These are phyloP conservation scores for Suhomyces tanzawaensis DNA, from an alignment of 805 yeast genomes.

Conservation along the genomic window DNA sequence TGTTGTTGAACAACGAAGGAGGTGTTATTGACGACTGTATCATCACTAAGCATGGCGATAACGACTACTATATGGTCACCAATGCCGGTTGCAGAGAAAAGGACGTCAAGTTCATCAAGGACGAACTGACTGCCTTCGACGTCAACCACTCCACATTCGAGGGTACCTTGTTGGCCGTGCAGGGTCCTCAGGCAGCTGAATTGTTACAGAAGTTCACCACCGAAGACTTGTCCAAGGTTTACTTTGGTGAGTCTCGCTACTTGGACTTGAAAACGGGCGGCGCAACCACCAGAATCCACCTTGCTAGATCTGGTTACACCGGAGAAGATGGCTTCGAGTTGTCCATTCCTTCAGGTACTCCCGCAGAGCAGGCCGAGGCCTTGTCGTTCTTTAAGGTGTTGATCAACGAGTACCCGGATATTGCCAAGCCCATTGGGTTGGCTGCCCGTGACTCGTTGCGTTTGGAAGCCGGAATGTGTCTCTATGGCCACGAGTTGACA, in stretches of 20 bases:
- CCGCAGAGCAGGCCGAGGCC: conserved; percentile 44
- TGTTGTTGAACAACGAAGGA: conserved; percentile 62
- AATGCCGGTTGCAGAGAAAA: conserved; percentile 93
- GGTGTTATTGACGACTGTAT: conserved; percentile 95
- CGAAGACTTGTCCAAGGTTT: conserved; percentile 55
- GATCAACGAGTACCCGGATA: conserved; percentile 48
- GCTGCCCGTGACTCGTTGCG: conserved; percentile 98
- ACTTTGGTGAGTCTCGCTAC: conserved; percentile 69
- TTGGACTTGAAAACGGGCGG: conserved; percentile 36
- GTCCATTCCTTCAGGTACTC: conserved; percentile 56
- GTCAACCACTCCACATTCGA: conserved; percentile 50
- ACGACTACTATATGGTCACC: conserved; percentile 81
- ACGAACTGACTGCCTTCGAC: conserved; percentile 43
- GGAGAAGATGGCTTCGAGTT: conserved; percentile 98
- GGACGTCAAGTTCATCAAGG: conserved; percentile 63
- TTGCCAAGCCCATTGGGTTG: conserved; percentile 83
- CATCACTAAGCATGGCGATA: conserved; percentile 79
- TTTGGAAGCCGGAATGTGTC: conserved; percentile 97
- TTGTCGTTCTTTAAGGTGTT: conserved; percentile 60
- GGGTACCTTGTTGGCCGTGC: conserved; percentile 82
- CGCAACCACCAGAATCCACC: conserved; percentile 52
- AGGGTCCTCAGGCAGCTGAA: conserved; percentile 84
- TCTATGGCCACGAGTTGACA: conserved; percentile 88
- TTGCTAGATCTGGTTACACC: conserved; percentile 96
- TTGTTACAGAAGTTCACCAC: conserved; percentile 63